phyloP scores from a whole-genome alignment of 2,329 filamentous ascomycete species.

The Ilyonectria destructans region DNA sequence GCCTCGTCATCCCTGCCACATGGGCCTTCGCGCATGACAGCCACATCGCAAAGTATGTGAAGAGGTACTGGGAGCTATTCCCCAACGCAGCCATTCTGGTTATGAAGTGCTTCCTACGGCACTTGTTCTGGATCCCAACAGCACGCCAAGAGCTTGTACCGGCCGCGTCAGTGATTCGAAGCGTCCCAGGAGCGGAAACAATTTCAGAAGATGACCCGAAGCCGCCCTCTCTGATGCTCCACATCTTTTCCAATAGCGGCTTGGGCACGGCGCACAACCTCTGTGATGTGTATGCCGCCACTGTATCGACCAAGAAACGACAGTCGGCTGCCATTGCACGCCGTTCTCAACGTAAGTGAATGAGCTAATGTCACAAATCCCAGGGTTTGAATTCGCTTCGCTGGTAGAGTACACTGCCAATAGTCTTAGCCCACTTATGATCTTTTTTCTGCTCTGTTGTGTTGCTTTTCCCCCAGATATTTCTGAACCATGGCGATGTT shows the following conservation, averaged over 20 bases:
- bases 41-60: conserved; percentile 22
- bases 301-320: not conserved
- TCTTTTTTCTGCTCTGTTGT: no score
- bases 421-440: no score
- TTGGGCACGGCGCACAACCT: conserved; percentile 18
- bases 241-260: conserved; percentile 22
- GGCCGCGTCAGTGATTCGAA: conserved; percentile 11
- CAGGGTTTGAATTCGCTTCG: no score
- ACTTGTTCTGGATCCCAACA: conserved; percentile 17
- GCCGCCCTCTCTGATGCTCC: conserved; percentile 9
- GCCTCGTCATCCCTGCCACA: conserved; percentile 10
- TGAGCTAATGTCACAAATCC: no score
- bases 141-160: conserved; percentile 11
- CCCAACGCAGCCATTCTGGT: conserved; percentile 11
- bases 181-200: not conserved
- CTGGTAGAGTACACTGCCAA: no score
- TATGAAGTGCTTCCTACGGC: conserved; percentile 6
- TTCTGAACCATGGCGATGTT: no score
- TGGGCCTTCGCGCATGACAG: conserved; percentile 19
- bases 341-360: no score
- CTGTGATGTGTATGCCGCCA: conserved; percentile 15
- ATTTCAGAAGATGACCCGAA: not conserved
- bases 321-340: conserved; percentile 5
- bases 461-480: no score
- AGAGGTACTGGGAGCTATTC: conserved; percentile 10